phyloP scores from a whole-genome alignment of 1,284 basidiomycete species.

The Volvariella volvacea region DNA sequence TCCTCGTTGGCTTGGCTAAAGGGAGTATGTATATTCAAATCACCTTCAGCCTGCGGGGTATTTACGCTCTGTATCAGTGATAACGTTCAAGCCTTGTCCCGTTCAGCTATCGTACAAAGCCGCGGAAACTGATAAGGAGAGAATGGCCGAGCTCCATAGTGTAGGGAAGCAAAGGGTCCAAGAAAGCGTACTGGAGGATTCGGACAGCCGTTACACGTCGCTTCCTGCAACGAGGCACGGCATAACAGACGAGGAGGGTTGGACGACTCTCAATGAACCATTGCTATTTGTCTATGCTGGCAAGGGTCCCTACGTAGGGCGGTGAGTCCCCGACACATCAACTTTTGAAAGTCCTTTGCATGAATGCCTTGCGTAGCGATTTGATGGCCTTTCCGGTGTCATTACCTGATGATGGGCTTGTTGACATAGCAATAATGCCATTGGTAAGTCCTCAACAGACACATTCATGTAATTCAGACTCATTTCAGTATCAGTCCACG shows the following conservation, averaged over 20 bases:
- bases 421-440: conserved; percentile 74
- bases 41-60: no score
- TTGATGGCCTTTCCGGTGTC: conserved; percentile 86
- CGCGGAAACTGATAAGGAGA: conserved; percentile 63
- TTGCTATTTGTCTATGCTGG: conserved; percentile 69
- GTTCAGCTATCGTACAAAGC: conserved; percentile 70
- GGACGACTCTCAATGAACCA: conserved; percentile 66
- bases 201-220: conserved; percentile 8
- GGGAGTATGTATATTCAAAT: conserved; percentile 41
- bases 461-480: conserved; percentile 10
- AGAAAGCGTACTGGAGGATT: neutral
- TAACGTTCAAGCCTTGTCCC: conserved; percentile 62
- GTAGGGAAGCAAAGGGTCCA: conserved; percentile 20
- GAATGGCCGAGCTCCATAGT: conserved; percentile 51
- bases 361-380: conserved; percentile 40
- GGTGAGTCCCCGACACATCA: conserved; percentile 29
- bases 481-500: conserved; percentile 40
- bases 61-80: conserved; percentile 38
- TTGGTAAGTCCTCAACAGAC: conserved; percentile 31
- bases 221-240: conserved; percentile 39
- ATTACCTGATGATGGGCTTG: conserved; percentile 69
- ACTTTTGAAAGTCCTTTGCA: neutral
- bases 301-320: conserved; percentile 65
- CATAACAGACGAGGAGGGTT: conserved; percentile 47
- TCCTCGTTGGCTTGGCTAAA: conserved; percentile 76